phyloP scores from a whole-genome alignment of 805 yeast genomes.

The Wickerhamiella galacta region DNA sequence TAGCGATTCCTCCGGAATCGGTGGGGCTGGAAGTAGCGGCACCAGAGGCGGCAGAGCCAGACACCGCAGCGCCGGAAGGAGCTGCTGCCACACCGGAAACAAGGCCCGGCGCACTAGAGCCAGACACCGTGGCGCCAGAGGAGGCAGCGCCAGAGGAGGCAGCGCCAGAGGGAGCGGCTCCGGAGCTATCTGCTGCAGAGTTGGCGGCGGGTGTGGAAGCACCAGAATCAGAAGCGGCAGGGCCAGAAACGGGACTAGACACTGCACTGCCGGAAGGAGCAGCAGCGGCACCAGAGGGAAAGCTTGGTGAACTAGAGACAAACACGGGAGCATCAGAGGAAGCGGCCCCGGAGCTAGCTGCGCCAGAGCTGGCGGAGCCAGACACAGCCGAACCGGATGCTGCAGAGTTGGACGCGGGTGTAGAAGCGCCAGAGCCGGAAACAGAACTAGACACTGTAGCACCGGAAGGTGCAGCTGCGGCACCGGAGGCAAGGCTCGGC shows the following conservation, averaged over 20 bases:
- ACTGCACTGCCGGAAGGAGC: too few species aligned
- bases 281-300: background rate
- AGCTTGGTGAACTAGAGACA: too few species aligned
- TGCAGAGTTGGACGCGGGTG: too few species aligned
- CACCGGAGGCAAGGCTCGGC: too few species aligned
- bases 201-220: conserved; percentile 1
- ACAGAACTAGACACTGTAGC: too few species aligned
- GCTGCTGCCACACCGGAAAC: background rate
- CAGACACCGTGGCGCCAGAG: background rate
- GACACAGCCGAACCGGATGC: too few species aligned
- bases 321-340: too few species aligned
- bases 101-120: background rate
- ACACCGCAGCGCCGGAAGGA: background rate
- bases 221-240: conserved; percentile 1
- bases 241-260: too few species aligned
- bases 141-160: too few species aligned
- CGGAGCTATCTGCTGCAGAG: background rate
- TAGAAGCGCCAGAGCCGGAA: too few species aligned
- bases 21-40: background rate
- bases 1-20: conserved; percentile 5
- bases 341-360: conserved; percentile 3
- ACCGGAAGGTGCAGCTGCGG: too few species aligned
- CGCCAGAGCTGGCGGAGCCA: too few species aligned
- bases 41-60: background rate
- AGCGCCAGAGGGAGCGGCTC: background rate